Base-by-base conservation (phyloP, 1,284 basidiomycete species). In the Agroathelia rolfsii region DNA sequence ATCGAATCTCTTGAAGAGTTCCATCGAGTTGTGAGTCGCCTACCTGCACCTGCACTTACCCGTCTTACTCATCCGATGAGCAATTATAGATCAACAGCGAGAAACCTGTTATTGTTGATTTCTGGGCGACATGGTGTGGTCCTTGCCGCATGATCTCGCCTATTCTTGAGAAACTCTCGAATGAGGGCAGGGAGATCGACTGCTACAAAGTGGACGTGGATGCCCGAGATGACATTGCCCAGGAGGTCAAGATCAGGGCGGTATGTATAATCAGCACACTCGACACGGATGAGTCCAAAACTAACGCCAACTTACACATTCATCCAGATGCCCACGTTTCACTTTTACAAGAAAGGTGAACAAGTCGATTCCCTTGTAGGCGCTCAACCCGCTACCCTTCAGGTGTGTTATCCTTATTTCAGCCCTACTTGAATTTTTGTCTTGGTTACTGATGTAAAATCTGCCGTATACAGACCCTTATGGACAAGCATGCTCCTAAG, bases 181-280 rank as follows among this genome's bases (percentile, higher is more conserved):
- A 41, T 3, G 56, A 67, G 44, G 59, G 50, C 48, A 43, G 69
- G 33, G 55, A 63, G 18, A 68, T 86, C 57, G 64, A 59, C 35
- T 84, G 80, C 59, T 85, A 77, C 70, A 90, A 90, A 62, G 80
- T 92, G 46, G 81, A 89, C 54, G 72, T 83, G 31, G 85, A 89
- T 50, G 68, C 58, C 27, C 66, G 66, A 32, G 42, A 50, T 8
- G 59, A 66, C 4, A 67, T 78, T 37, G 52, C 66, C 6, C 55
- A 72, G 48, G 80, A 81, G 54, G 72, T 80, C 37, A 74, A 72
- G 33, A 73, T 95, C 58, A 71, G 72, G 47, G 79, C 80, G 33
- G 75, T 77, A 49, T 41, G 72, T 61, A 9, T 29, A 32, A 15
- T 6, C 6, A 9, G 16, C 17, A 34, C 7, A 17, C 16, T 10